Evolutionary conservation across 441 rosid species (phyloP).

Genomic region (Jatropha podagrica): DNA sequence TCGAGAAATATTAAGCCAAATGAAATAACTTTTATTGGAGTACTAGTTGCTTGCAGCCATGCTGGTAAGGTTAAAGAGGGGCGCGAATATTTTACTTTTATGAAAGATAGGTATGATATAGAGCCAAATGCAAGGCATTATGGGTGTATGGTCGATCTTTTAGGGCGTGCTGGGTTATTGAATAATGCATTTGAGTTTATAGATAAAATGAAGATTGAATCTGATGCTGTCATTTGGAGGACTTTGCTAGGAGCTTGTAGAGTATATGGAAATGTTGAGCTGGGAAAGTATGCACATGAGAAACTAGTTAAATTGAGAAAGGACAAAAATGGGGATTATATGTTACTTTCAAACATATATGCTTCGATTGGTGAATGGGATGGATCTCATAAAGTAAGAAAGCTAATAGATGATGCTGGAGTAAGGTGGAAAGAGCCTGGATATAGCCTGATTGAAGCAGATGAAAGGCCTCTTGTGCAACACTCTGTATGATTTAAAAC

Average conservation of each 20-base stretch:
- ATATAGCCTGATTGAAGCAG: conserved; percentile 52
- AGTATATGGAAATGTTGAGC: conserved; percentile 51
- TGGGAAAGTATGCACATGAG: conserved; percentile 51
- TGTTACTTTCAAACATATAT: conserved; percentile 56
- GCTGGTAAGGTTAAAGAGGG: conserved; percentile 61
- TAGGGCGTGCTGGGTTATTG: conserved; percentile 55
- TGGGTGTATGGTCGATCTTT: conserved; percentile 60
- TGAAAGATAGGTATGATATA: conserved; percentile 43
- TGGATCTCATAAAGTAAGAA: conserved; percentile 43
- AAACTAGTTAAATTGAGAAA: conserved; percentile 41
- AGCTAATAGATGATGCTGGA: conserved; percentile 38
- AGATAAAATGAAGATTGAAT: conserved; percentile 50
- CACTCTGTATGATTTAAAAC: too few species aligned
- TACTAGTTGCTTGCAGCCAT: conserved; percentile 76
- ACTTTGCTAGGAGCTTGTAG: conserved; percentile 56
- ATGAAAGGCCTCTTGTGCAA: conserved; percentile 18
- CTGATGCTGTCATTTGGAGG: conserved; percentile 63
- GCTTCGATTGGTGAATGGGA: conserved; percentile 63
- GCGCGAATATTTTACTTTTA: conserved; percentile 48
- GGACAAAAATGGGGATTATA: conserved; percentile 51
- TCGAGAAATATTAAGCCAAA: conserved; percentile 49
- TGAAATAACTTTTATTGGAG: conserved; percentile 73
- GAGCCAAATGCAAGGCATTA: conserved; percentile 54
- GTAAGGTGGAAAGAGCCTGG: conserved; percentile 54
- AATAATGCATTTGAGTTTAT: conserved; percentile 50